Percentiles rank a stretch among this genome's conserved stretches.
These are phyloP conservation scores for Cryptosporidium felis DNA, from an alignment of 169 alveolate species.

Conservation along the genomic window DNA sequence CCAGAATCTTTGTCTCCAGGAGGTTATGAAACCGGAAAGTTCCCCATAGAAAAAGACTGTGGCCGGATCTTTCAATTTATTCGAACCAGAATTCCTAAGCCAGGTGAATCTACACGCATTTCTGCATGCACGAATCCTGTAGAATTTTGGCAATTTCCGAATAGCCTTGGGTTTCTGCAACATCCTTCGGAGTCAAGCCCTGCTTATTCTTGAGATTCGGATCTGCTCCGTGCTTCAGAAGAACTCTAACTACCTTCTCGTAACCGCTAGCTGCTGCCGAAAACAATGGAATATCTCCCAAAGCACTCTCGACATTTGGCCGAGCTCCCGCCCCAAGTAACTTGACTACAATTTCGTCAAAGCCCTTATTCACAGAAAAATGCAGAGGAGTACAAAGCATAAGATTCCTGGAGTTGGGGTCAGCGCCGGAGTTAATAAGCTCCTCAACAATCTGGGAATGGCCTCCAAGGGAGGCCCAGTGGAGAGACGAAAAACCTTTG, in stretches of 20 bases:
- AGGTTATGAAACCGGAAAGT: too few relatives aligned
- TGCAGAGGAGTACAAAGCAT: constrained; percentile 69
- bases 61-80: too few relatives aligned
- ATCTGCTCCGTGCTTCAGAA: constrained; percentile 30
- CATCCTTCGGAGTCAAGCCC: constrained; percentile 36
- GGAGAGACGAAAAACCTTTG: constrained; percentile 59
- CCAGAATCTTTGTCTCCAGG: too few relatives aligned
- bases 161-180: constrained; percentile 38
- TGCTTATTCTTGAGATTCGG: constrained; percentile 10
- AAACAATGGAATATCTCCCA: constrained; percentile 37
- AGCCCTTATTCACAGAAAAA: constrained; percentile 33
- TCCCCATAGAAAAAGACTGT: too few relatives aligned
- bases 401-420: constrained; percentile 25
- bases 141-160: constrained; percentile 35
- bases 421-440: constrained; percentile 13
- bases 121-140: background rate
- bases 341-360: constrained; percentile 35
- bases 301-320: constrained; percentile 1
- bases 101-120: too few relatives aligned
- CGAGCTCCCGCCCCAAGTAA: constrained; percentile 35
- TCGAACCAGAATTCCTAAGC: too few relatives aligned
- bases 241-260: constrained; percentile 5
- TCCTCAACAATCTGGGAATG: constrained; percentile 29
- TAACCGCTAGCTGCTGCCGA: constrained; percentile 51
- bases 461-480: constrained; percentile 65